Evolutionary conservation across 176 grass and related monocot species (phyloP).

Genomic region (Echinochloa phyllopogon): DNA sequence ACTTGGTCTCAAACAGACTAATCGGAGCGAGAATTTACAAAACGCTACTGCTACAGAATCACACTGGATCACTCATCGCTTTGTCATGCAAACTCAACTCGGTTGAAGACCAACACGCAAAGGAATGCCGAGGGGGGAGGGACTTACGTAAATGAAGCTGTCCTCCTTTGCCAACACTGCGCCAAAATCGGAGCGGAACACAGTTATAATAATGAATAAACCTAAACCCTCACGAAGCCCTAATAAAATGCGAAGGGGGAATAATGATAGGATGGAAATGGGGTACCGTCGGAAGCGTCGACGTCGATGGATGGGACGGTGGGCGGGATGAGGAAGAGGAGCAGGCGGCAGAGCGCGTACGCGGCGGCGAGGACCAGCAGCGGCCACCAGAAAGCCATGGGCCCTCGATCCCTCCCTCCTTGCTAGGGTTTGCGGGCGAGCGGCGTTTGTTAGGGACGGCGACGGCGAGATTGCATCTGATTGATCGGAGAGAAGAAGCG

Average conservation of each 20-base stretch:
- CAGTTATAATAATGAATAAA: neutral
- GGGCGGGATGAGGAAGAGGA: constrained; percentile 92
- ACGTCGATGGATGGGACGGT: constrained; percentile 96
- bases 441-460: neutral
- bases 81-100: neutral
- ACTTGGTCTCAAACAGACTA: neutral
- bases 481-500: neutral
- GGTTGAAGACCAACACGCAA: neutral
- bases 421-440: neutral
- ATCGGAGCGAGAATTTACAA: neutral
- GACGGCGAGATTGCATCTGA: constrained; percentile 1
- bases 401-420: neutral
- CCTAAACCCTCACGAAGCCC: constrained; percentile 41
- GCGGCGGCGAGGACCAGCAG: constrained; percentile 80
- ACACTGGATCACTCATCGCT: neutral
- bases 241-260: neutral
- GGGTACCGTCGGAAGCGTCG: constrained; percentile 77
- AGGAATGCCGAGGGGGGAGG: neutral
- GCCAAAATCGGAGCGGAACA: neutral
- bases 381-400: constrained; percentile 97
- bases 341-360: constrained; percentile 80
- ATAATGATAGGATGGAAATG: neutral
- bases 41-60: neutral
- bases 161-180: constrained; percentile 87
- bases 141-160: constrained; percentile 83